Evolutionary conservation across 2,329 filamentous ascomycete genomes (phyloP).

Genomic region (Zalaria sp.): DNA sequence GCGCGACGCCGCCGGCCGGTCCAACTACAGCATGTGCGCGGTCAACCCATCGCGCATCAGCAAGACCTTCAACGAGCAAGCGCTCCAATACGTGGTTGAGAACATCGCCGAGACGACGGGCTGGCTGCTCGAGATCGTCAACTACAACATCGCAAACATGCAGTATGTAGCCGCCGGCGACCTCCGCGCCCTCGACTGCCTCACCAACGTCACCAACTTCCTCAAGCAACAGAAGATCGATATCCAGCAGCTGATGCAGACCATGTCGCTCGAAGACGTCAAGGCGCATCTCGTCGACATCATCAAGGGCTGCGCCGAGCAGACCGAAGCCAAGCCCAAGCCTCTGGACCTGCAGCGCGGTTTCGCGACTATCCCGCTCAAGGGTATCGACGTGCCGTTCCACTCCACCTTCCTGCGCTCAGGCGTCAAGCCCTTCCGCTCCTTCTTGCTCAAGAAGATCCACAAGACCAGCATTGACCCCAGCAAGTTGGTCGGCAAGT

Average conservation of each 20-base stretch:
- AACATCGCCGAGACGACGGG: conserved; percentile 87
- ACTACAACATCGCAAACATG: conserved; percentile 67
- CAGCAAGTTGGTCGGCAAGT: conserved; percentile 91
- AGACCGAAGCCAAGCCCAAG: conserved; percentile 76
- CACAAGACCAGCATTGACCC: conserved; percentile 98
- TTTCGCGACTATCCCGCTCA: conserved; percentile 91
- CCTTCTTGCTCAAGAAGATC: conserved; percentile 98
- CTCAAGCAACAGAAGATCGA: conserved; percentile 95
- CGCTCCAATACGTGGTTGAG: conserved; percentile 90
- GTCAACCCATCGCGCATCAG: conserved; percentile 97
- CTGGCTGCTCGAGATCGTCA: conserved; percentile 98
- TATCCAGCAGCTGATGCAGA: conserved; percentile 82
- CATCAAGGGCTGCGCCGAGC: conserved; percentile 74
- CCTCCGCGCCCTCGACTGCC: conserved; percentile 49
- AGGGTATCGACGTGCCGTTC: conserved; percentile 97
- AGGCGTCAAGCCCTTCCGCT: conserved; percentile 97
- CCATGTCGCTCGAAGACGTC: conserved; percentile 75
- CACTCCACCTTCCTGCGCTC: conserved; percentile 96
- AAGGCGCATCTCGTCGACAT: conserved; percentile 83
- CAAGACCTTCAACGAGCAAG: conserved; percentile 97
- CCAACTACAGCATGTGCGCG: conserved; percentile 98
- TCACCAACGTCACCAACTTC: conserved; percentile 78
- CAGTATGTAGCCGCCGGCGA: conserved; percentile 57
- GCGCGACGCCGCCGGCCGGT: conserved; percentile 80
- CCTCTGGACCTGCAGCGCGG: conserved; percentile 86